Conservation (phyloP, 306 rosid genomes). For the Astragalus glycyphyllos region DNA sequence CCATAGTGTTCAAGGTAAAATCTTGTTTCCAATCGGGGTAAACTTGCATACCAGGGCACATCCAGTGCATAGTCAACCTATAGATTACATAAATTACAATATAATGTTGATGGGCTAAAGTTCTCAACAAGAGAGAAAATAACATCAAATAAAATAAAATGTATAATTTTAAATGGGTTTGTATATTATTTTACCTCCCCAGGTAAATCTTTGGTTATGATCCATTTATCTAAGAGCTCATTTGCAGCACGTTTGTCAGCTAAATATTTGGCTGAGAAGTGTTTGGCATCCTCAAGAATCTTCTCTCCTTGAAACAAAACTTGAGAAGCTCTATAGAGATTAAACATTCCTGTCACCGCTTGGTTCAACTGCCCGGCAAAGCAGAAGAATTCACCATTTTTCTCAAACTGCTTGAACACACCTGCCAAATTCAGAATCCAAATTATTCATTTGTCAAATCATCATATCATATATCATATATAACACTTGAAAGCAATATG, state of each 20-base stretch:
- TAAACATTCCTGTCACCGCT: slow-evolving; percentile 90
- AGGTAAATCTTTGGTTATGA: slow-evolving; percentile 75
- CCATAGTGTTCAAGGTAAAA: slow-evolving; percentile 81
- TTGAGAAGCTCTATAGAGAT: slow-evolving; percentile 76
- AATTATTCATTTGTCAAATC: neutral
- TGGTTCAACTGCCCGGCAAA: slow-evolving; percentile 74
- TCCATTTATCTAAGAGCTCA: slow-evolving; percentile 88
- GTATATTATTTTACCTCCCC: slow-evolving; percentile 62
- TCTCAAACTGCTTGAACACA: slow-evolving; percentile 80
- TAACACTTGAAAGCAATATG: too few relatives aligned
- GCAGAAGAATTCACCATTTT: slow-evolving; percentile 74
- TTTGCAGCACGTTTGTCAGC: slow-evolving; percentile 45
- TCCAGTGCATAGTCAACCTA: slow-evolving; percentile 79
- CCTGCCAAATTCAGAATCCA: slow-evolving; percentile 48
- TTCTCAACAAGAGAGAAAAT: neutral
- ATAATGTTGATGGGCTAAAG: neutral
- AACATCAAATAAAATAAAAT: slow-evolving; percentile 3
- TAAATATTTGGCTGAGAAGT: slow-evolving; percentile 66
- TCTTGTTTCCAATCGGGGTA: slow-evolving; percentile 82
- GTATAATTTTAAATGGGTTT: neutral
- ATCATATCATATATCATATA: too few relatives aligned
- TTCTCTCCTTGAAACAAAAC: slow-evolving; percentile 69
- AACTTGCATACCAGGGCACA: slow-evolving; percentile 81
- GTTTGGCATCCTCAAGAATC: slow-evolving; percentile 68
- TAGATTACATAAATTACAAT: neutral